Base-by-base conservation (phyloP, 192 early-diverging fungal species). In the Linnemannia zychae region DNA sequence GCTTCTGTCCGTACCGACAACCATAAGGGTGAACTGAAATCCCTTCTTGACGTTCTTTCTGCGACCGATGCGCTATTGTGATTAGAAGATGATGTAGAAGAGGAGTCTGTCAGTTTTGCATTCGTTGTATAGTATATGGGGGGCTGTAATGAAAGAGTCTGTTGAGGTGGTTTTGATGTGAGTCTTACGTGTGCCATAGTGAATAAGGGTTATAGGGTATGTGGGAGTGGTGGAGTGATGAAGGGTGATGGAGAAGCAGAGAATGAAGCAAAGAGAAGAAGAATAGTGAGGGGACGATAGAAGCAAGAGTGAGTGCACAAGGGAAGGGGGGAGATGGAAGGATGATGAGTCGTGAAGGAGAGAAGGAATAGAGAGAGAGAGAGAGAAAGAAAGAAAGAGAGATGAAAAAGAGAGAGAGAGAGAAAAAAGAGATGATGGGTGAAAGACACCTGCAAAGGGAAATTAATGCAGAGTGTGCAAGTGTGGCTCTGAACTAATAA, bases 31-130 rank as follows among this genome's bases (percentile, higher is more conserved):
- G 91, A 99, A 98, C 81, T 95, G 94, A 78, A 99, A 94, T 72
- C 97, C 98, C 89, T 98, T 98, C 88, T 97, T 98, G 77, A 95
- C 94, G 78, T 96, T 97, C 92, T 99, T 99, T 91, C 97, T 89
- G 78, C 88, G 88, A 63, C 88, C 88, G 47, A 83, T 83, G 78
- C 77, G 81, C 81, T 82, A 82, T 83, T 72, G 7, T 28, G 48
- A 69, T 57, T 28, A n/a, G 57, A 66, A 44, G 28, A 31, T 36
- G 77, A 33, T 20, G 40, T 31, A 48, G 7, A 36, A 33, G 40
- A 28, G 24, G 13, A n/a, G 6, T n/a, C 4, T 36, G 38, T 40
- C 67, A 68, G 67, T 36, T 7, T 17, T 31, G 48, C 22, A 24
- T 3, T 33, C 12, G 15, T 34, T 34, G 72, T 74, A 36, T 36